Base-by-base conservation (phyloP, 257 asterid genomes). In the Solanum piurae region DNA sequence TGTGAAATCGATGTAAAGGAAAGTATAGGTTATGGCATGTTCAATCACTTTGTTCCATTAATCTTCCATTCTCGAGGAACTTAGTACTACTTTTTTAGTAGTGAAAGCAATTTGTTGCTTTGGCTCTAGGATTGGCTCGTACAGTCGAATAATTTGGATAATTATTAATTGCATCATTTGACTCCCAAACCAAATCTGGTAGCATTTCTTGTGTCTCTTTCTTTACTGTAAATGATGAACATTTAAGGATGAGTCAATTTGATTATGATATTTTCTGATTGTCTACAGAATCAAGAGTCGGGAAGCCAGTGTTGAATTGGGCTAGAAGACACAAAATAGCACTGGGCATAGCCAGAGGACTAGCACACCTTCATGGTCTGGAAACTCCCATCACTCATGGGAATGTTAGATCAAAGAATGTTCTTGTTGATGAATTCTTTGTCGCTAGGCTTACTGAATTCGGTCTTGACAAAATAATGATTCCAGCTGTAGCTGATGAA, bases 291-390 rank as follows among this genome's bases (percentile, higher is more conserved):
- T 94, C 99, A 14, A 91, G 96, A 89, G 95, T 87, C 5, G 99
- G 99, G 83, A 97, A 92, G 88, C 99, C 99, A 7, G 96, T 89
- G 40, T 91, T 97, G 85, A 96, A 93, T 77, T 97, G 99, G 99
- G 93, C 97, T 20, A 91, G 99, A 88, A 91, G 99, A 29, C 99
- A 96, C 96, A 97, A 94, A 94, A 97, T 97, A 49, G 98, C 98
- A 2, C 84, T 97, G 84, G 96, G 98, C 72, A 88, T 97, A 14
- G 98, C 99, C 42, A 90, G 96, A 91, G 99, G 99, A 18, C 93
- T 97, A 75, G 95, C 95, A n/a, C 95, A 94, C 90, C 98, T 96
- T 88, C 99, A 97, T 76, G 90, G 92, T 44, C 96, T 96, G 7
- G 99, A 97, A 85, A 89, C 96, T 11, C 99, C 99, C 23, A 91